Base-by-base conservation (phyloP, 495 filamentous ascomycete genomes). In the Neurospora cerealis region DNA sequence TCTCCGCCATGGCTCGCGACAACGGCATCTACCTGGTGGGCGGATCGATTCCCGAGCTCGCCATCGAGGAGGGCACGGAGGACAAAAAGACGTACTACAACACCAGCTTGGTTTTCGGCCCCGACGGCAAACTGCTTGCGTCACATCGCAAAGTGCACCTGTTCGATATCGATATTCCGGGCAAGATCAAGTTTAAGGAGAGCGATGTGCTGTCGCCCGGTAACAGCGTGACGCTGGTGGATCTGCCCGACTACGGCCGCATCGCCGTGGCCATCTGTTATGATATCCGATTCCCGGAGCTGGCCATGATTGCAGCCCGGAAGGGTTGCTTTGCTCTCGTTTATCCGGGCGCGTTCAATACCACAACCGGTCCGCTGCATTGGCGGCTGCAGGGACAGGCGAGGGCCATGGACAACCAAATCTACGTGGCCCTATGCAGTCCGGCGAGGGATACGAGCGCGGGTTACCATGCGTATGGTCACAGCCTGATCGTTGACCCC, bases 161-260 rank as follows among this genome's bases (percentile, higher is more conserved):
- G n/a, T 99, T 99, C 84, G 96, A 99, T 84, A 99, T 99, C 77
- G 92, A 95, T 80, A 99, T 99, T 78, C 96, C 96, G 2, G 95
- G 93, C 38, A 93, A 93, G 81, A 97, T 99, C 80, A 90, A 79
- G 17, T 99, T 99, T 85, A 88, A 88, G 73, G 96, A 99, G 82
- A 93, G 89, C 71, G 94, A 97, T 69, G 93, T 97, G 9, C 86
- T 99, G 24, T 90, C 87, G 1, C 92, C 96, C 0, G 96, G 96
- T 0, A 89, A 93, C 81, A 88, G 91, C 75, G 76, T 97, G 54
- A 96, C 95, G 0, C 80, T 98, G 0, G 83, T 98, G 28, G 91
- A 96, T 70, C 83, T 97, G 6, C 92, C 93, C 4, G 93, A 92
- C 71, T 97, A 96, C 78, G 96, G 96, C 46, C 89, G 87, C 73